Conservation (phyloP, 139 green algal species). For the Deuterostichococcus epilithicus region DNA sequence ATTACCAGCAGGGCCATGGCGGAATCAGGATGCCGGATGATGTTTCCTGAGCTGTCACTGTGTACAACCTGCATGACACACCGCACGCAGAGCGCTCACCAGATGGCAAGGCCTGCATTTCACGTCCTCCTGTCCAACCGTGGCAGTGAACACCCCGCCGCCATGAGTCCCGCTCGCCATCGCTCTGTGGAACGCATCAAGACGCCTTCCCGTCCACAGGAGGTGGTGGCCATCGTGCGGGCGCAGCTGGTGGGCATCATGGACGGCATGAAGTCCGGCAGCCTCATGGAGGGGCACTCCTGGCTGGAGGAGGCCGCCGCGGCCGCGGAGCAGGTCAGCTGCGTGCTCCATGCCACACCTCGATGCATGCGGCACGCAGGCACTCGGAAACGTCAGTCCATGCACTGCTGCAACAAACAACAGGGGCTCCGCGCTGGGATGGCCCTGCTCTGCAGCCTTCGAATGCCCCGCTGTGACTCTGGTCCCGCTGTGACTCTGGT, state of each 20-base stretch:
- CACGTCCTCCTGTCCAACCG: not conserved
- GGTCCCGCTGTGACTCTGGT: not conserved
- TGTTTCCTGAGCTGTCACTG: not conserved
- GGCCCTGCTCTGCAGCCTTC: no score
- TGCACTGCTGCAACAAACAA: no score
- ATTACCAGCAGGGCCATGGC: no score
- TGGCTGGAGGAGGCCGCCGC: conserved; percentile 9
- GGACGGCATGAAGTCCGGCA: not conserved
- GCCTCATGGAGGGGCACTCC: conserved; percentile 24
- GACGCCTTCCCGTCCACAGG: not conserved
- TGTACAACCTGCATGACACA: not conserved
- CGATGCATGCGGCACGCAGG: no score
- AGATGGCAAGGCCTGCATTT: not conserved
- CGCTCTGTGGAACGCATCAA: no score
- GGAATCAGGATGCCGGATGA: not conserved
- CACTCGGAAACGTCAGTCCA: no score
- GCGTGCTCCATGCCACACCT: no score
- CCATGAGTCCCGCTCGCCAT: no score
- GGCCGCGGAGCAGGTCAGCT: not conserved
- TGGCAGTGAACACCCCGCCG: no score
- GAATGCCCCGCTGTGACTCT: no score
- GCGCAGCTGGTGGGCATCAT: conserved; percentile 18
- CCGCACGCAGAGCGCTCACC: not conserved
- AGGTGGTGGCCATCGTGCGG: conserved; percentile 10
- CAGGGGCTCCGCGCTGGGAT: no score